Evolutionary conservation across 2,329 filamentous ascomycete genomes (phyloP).

Genomic region (Alternaria longipes): DNA sequence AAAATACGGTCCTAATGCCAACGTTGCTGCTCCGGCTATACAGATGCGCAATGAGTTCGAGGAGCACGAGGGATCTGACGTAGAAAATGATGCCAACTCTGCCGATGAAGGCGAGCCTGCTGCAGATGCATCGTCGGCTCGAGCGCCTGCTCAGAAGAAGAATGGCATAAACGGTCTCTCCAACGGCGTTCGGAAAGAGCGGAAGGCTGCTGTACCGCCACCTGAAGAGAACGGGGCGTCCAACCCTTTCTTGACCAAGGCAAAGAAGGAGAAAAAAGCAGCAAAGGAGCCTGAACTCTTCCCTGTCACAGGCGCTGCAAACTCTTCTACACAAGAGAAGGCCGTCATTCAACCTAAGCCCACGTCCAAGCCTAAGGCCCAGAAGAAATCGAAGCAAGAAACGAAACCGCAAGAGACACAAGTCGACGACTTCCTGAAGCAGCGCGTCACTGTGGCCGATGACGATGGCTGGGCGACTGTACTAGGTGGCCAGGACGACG

Average conservation of each 20-base stretch:
- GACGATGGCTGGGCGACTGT: conserved; percentile 58
- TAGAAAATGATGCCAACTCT: conserved; percentile 42
- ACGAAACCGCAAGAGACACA: conserved; percentile 21
- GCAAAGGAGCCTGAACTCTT: conserved; percentile 25
- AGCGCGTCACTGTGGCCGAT: conserved; percentile 46
- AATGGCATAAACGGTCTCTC: conserved; percentile 22
- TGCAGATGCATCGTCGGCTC: conserved; percentile 23
- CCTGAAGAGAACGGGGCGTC: conserved; percentile 17
- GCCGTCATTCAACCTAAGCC: conserved; percentile 26
- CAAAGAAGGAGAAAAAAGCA: conserved; percentile 40
- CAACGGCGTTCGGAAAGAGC: conserved; percentile 23
- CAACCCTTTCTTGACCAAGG: conserved; percentile 48
- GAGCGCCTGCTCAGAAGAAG: conserved; percentile 17
- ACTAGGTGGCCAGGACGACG: conserved; percentile 47
- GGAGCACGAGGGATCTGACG: conserved; percentile 63
- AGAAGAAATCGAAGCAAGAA: conserved; percentile 27
- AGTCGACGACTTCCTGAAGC: conserved; percentile 43
- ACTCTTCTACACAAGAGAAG: conserved; percentile 8
- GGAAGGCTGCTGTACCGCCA: conserved; percentile 9
- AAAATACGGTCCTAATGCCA: conserved; percentile 68
- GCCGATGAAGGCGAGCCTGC: conserved; percentile 29
- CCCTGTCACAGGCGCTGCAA: conserved; percentile 17
- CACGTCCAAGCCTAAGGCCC: conserved; percentile 26
- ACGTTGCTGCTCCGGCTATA: conserved; percentile 41
- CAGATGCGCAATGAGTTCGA: conserved; percentile 66